Base-by-base conservation (phyloP, 495 filamentous ascomycete genomes). In the Venustampulla echinocandica region DNA sequence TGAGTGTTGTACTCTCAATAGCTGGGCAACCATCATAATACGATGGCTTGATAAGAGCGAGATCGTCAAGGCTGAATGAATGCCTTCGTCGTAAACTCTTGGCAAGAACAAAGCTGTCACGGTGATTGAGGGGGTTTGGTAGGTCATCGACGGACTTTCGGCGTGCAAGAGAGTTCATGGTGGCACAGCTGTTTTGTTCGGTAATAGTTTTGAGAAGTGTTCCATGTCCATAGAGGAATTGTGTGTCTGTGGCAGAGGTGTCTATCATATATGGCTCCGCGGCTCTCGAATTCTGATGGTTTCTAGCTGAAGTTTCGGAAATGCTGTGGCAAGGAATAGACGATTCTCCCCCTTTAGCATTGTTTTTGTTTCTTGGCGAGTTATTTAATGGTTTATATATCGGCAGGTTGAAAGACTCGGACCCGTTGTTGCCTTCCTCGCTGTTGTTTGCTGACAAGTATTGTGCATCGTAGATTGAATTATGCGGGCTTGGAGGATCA, bases 171-270 rank as follows among this genome's bases (percentile, higher is more conserved):
- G 42, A 42, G 4, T 44, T 49, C 7, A 61, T 60, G 10, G 61
- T 57, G 14, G 54, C 51, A 28, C 19, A 41, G 48, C 62, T 65
- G 17, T 64, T 61, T 53, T 66, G 63, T 49, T 69, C 66, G 17
- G 58, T 50, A 47, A 69, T 69, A 6, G 66, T 64, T 14, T 59
- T 57, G 17, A 69, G 57, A 10, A 62, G 50, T 0, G 66, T 69
- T 13, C 66, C 66, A 44, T 58, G 58, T 25, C 66, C 66, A 47
- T 69, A 69, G 7, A 62, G 47, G 36, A 68, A 66, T 10, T 60
- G 50, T 0, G 54, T 59, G 18, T 63, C 49, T 9, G 50, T 46
- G 0, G 52, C 28, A 17, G 52, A 45, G 19, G 53, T 14, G 14
- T 15, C 22, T 38, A 3, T 40, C 7, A 15, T 37, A 11, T 39